Conservation (phyloP, 2,329 filamentous ascomycete species). For the Knoxdaviesia capensis region DNA sequence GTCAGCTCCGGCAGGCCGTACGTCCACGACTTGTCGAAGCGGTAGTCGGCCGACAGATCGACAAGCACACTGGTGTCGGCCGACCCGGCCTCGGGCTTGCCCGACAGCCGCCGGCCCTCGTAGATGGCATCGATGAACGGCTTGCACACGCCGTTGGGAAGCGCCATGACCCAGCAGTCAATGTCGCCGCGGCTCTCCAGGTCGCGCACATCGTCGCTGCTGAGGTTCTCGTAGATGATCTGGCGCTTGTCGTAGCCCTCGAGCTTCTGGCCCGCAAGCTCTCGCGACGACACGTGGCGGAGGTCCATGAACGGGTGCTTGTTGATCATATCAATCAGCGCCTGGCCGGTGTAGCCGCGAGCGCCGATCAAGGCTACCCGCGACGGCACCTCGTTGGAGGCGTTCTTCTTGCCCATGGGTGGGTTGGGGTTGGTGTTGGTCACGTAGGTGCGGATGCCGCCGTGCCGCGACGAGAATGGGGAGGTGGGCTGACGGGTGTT, state of each 20-base stretch:
- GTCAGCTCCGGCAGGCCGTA: conserved; percentile 82
- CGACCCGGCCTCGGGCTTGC: conserved; percentile 10
- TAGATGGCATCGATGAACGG: conserved; percentile 83
- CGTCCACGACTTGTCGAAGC: conserved; percentile 70
- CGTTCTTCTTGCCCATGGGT: conserved; percentile 73
- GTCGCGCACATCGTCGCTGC: conserved; percentile 63
- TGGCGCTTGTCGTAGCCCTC: conserved; percentile 81
- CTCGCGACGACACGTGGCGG: conserved; percentile 78
- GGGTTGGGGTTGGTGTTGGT: conserved; percentile 72
- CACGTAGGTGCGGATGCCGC: conserved; percentile 13
- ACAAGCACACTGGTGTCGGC: conserved; percentile 47
- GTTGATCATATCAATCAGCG: conserved; percentile 72
- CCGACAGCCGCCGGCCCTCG: conserved; percentile 32
- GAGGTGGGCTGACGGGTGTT: not conserved
- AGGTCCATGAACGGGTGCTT: conserved; percentile 79
- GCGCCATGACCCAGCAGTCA: conserved; percentile 94
- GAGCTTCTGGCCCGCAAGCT: conserved; percentile 70
- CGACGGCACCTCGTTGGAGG: conserved; percentile 57
- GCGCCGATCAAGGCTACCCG: conserved; percentile 78
- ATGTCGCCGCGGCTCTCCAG: conserved; percentile 73
- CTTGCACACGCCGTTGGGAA: conserved; percentile 88
- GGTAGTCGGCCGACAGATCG: conserved; percentile 91
- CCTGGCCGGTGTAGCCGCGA: conserved; percentile 85
- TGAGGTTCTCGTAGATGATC: conserved; percentile 81
- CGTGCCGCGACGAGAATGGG: not conserved